Percentiles rank a stretch among this genome's conserved stretches.
phyloP scores from a whole-genome alignment of 257 asterid species.

The Nicotiana undulata region DNA sequence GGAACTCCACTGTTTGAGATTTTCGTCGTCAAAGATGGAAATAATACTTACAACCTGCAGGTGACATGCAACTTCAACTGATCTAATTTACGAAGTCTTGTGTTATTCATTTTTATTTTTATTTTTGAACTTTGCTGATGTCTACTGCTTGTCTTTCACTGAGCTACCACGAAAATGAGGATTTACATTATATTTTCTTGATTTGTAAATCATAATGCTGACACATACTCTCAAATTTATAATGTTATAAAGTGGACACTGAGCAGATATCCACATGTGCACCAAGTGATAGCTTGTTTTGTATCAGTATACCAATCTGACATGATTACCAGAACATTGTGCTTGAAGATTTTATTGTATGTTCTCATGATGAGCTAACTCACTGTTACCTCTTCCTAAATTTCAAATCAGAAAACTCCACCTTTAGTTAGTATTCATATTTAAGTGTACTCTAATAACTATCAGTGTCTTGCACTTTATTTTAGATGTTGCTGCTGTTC shows the following conservation, averaged over 20 bases:
- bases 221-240: background rate
- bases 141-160: background rate
- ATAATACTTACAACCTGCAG: conserved; percentile 67
- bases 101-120: background rate
- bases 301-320: background rate
- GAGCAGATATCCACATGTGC: background rate
- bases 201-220: background rate
- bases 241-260: background rate
- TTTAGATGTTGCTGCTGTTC: background rate
- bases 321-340: background rate
- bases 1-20: conserved; percentile 94
- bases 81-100: background rate
- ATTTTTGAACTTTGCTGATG: background rate
- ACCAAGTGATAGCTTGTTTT: background rate
- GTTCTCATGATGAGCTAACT: background rate
- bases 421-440: background rate
- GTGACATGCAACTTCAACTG: conserved; percentile 25
- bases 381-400: background rate
- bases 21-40: conserved; percentile 73
- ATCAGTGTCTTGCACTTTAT: background rate
- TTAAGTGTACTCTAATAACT: background rate
- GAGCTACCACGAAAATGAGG: background rate
- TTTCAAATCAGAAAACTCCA: background rate
- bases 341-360: background rate
- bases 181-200: background rate